phyloP scores from a whole-genome alignment of 2,329 filamentous ascomycete genomes.

The Parastagonospora avenae region DNA sequence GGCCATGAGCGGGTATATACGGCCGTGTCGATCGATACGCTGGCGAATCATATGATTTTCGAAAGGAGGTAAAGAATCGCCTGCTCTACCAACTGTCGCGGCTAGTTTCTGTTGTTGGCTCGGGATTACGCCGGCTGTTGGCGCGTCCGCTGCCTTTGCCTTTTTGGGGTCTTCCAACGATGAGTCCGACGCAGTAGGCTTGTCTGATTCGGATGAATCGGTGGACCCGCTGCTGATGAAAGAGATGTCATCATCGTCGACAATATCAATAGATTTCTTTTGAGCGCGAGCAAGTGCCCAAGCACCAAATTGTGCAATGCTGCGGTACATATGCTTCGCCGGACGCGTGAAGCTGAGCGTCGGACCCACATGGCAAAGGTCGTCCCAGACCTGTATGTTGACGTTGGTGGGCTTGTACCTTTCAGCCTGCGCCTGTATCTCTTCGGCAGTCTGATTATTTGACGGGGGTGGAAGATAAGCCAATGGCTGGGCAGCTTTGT shows the following conservation, averaged over 20 bases:
- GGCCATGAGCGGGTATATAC: constrained; percentile 69
- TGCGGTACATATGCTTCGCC: constrained; percentile 94
- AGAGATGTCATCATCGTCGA: constrained; percentile 78
- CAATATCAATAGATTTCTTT: constrained; percentile 76
- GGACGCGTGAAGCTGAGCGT: constrained; percentile 96
- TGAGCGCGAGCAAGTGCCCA: constrained; percentile 89
- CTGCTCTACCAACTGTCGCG: constrained; percentile 75
- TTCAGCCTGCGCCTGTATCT: constrained; percentile 67
- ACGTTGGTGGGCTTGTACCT: constrained; percentile 85
- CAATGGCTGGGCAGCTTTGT: constrained; percentile 86
- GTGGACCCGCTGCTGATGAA: constrained; percentile 67
- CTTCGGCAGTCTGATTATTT: constrained; percentile 55
- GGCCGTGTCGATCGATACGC: constrained; percentile 77
- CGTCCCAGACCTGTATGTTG: constrained; percentile 94
- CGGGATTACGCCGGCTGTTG: constrained; percentile 25
- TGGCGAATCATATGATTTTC: constrained; percentile 90
- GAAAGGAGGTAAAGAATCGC: constrained; percentile 81
- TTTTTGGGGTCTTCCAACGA: constrained; percentile 32
- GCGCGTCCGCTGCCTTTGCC: constrained; percentile 15
- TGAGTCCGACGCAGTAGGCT: constrained; percentile 15
- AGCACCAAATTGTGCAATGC: constrained; percentile 88
- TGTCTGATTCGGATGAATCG: constrained; percentile 16
- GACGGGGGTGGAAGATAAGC: constrained; percentile 68
- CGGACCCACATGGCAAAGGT: constrained; percentile 88
- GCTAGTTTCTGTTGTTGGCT: constrained; percentile 12